Conservation (phyloP, 257 asterid genomes). For the Thymus mandschuricus region DNA sequence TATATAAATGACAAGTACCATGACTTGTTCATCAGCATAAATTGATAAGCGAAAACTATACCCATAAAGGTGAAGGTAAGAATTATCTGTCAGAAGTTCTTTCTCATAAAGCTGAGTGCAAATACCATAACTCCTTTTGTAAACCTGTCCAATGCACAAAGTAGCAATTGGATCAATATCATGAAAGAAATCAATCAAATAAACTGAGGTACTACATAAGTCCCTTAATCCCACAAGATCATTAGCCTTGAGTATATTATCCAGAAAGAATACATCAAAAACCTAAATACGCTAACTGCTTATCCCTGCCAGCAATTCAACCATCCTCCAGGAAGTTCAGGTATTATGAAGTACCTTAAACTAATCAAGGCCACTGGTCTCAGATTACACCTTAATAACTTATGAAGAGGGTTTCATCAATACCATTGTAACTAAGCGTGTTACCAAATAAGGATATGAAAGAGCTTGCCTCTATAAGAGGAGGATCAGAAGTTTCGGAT, state of each 20-base stretch:
- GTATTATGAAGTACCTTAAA: not conserved
- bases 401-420: not conserved
- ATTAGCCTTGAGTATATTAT: not conserved
- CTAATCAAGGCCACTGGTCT: slow-evolving; percentile 3
- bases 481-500: slow-evolving; percentile 66
- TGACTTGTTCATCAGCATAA: slow-evolving; percentile 17
- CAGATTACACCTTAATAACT: not conserved
- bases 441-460: slow-evolving; percentile 17
- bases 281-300: not conserved
- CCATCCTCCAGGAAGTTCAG: slow-evolving; percentile 16
- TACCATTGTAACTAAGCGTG: not conserved
- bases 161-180: slow-evolving; percentile 20
- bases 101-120: slow-evolving; percentile 90
- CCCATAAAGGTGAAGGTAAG: slow-evolving; percentile 92
- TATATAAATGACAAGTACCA: slow-evolving; percentile 6
- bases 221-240: not conserved
- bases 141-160: slow-evolving; percentile 62
- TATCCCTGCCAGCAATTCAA: slow-evolving; percentile 15
- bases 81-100: slow-evolving; percentile 84
- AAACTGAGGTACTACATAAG: not conserved
- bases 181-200: not conserved
- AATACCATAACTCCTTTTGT: slow-evolving; percentile 84
- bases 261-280: not conserved
- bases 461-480: slow-evolving; percentile 72
- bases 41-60: slow-evolving; percentile 37